Conservation (phyloP, 306 rosid genomes). For the Senna tora region DNA sequence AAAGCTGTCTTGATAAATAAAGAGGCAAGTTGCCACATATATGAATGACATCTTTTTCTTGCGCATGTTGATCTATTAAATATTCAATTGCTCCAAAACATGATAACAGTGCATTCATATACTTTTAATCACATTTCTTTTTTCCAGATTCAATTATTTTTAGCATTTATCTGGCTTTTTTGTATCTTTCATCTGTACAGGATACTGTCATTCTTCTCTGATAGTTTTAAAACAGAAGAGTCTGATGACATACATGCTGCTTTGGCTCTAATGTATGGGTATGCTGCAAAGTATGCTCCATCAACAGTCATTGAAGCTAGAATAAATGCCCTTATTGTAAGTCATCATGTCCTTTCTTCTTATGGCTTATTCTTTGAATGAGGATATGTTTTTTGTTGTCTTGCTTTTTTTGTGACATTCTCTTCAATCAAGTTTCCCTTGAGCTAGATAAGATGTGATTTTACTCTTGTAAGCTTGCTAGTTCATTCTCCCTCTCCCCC, state of each 20-base stretch:
- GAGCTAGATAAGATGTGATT: neutral
- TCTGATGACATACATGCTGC: constrained; percentile 98
- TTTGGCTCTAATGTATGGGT: constrained; percentile 96
- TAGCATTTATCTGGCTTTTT: constrained; percentile 33
- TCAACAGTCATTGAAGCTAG: constrained; percentile 98
- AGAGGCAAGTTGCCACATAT: constrained; percentile 3
- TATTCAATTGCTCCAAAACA: constrained; percentile 22
- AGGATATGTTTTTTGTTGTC: constrained; percentile 28
- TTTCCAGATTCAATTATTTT: constrained; percentile 29
- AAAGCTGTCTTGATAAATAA: neutral
- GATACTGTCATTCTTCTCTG: constrained; percentile 85
- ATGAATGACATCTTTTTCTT: neutral
- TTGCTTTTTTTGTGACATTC: constrained; percentile 1
- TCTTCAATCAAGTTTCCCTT: neutral
- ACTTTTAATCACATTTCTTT: constrained; percentile 8
- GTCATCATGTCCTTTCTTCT: constrained; percentile 52
- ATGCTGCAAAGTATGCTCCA: constrained; percentile 98
- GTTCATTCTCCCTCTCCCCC: neutral
- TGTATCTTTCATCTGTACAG: constrained; percentile 56
- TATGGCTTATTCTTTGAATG: constrained; percentile 8
- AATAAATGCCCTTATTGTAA: constrained; percentile 94
- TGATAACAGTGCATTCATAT: constrained; percentile 25
- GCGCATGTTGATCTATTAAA: neutral
- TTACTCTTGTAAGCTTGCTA: neutral
- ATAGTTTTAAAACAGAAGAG: constrained; percentile 77